A percentile compares a stretch with the other conserved stretches of the same genome.
These are phyloP conservation scores for Annona squamosa DNA, from an alignment of 164 flowering plant species.

Conservation along the genomic window DNA sequence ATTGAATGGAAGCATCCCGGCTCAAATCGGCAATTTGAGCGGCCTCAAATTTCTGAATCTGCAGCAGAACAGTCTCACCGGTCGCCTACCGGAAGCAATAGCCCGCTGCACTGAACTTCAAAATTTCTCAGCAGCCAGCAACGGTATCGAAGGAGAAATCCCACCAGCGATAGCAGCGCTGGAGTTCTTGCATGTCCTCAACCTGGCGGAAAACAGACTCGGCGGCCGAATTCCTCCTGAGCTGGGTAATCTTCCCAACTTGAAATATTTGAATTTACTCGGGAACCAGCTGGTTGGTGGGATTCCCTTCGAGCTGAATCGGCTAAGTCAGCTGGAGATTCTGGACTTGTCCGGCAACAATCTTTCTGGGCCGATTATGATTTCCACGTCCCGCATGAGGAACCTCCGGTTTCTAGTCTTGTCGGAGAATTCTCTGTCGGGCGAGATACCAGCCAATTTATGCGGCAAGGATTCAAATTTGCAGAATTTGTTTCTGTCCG, in stretches of 20 bases:
- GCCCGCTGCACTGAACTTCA: constrained; percentile 45
- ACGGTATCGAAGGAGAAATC: constrained; percentile 56
- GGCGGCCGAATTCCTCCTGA: constrained; percentile 68
- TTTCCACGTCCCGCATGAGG: constrained; percentile 28
- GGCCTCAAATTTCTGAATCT: constrained; percentile 51
- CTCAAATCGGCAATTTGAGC: constrained; percentile 64
- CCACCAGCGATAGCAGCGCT: constrained; percentile 59
- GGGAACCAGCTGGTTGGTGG: constrained; percentile 64
- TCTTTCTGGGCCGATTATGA: constrained; percentile 50
- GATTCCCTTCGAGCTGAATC: constrained; percentile 55
- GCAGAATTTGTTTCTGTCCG: constrained; percentile 40
- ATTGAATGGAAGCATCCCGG: constrained; percentile 71
- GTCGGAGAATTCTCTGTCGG: constrained; percentile 50
- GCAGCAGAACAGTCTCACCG: constrained; percentile 60
- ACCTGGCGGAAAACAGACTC: constrained; percentile 74
- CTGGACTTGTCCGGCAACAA: constrained; percentile 72
- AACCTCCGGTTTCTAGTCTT: constrained; percentile 50
- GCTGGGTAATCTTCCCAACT: constrained; percentile 35
- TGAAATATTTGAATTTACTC: constrained; percentile 67
- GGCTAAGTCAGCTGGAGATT: constrained; percentile 36
- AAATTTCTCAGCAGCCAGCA: constrained; percentile 59
- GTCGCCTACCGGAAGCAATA: constrained; percentile 57
- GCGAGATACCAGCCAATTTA: constrained; percentile 39
- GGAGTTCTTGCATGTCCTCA: constrained; percentile 40
- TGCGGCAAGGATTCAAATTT: constrained; percentile 46